phyloP scores from a whole-genome alignment of 2,329 filamentous ascomycete species.

The Penicillium frequentans region DNA sequence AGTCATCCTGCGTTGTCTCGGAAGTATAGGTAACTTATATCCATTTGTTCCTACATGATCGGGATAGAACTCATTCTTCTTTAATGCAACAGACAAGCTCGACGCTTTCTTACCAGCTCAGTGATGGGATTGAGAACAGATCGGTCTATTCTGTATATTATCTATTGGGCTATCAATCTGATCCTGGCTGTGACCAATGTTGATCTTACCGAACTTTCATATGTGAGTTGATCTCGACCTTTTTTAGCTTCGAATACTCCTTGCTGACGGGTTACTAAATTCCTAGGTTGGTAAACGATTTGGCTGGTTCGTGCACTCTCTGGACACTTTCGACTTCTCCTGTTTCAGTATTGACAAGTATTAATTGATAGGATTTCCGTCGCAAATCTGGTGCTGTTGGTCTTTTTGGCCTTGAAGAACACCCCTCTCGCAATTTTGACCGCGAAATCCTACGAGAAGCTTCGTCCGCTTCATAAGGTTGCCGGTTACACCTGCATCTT shows the following conservation, averaged over 20 bases:
- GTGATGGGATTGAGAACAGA: background rate
- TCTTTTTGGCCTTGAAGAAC: constrained; percentile 16
- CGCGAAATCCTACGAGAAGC: constrained; percentile 17
- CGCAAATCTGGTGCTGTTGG: constrained; percentile 13
- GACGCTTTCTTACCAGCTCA: background rate
- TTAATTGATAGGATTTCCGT: constrained; percentile 9
- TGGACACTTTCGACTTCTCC: background rate
- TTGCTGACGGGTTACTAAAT: background rate
- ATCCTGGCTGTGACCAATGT: constrained; percentile 4
- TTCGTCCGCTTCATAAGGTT: constrained; percentile 19
- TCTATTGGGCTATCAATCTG: constrained; percentile 12
- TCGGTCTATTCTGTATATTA: constrained; percentile 6
- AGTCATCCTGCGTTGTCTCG: background rate
- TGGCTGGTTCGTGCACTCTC: constrained; percentile 5
- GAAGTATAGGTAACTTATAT: background rate
- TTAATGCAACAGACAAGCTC: background rate
- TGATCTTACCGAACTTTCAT: background rate
- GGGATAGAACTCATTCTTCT: background rate
- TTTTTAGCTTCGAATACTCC: background rate
- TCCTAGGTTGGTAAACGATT: constrained; percentile 7
- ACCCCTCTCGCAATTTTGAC: constrained; percentile 15
- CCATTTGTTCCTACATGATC: no score
- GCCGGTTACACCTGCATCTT: constrained; percentile 18
- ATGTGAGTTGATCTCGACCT: background rate
- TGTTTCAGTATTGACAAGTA: background rate